Evolutionary conservation across 805 yeast species (phyloP).

Genomic region (Saccharomycopsis selenospora): DNA sequence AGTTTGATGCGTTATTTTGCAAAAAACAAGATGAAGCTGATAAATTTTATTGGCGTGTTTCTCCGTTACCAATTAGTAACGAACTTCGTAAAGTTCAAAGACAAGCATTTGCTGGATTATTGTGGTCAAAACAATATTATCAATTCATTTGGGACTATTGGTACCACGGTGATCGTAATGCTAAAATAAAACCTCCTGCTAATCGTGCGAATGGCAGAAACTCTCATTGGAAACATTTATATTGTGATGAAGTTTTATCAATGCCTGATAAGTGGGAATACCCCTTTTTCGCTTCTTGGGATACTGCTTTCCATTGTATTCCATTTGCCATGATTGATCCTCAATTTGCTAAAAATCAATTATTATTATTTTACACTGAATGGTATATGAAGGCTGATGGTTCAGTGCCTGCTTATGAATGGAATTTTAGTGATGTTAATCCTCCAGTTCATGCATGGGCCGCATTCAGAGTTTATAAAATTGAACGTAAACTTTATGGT

Average conservation of each 20-base stretch:
- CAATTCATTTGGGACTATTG: slow-evolving; percentile 80
- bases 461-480: slow-evolving; percentile 75
- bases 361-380: slow-evolving; percentile 79
- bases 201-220: slow-evolving; percentile 85
- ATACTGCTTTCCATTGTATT: slow-evolving; percentile 89
- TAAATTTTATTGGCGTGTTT: slow-evolving; percentile 81
- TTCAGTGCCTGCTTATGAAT: slow-evolving; percentile 94
- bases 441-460: slow-evolving; percentile 99
- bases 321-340: slow-evolving; percentile 94
- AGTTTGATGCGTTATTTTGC: slow-evolving; percentile 60
- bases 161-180: slow-evolving; percentile 77
- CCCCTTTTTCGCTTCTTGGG: slow-evolving; percentile 97
- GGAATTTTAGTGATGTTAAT: slow-evolving; percentile 94
- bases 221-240: slow-evolving; percentile 81
- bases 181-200: slow-evolving; percentile 68
- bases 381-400: slow-evolving; percentile 99
- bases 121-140: slow-evolving; percentile 92
- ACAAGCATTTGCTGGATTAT: slow-evolving; percentile 88
- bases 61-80: slow-evolving; percentile 78
- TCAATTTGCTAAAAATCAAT: slow-evolving; percentile 80
- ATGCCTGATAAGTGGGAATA: slow-evolving; percentile 96
- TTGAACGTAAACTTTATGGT: slow-evolving; percentile 82
- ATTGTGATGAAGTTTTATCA: slow-evolving; percentile 79
- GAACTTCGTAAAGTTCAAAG: slow-evolving; percentile 78
- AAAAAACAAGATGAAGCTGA: slow-evolving; percentile 83